A percentile compares a stretch with the other conserved stretches of the same genome.
Conservation (phyloP, 306 rosid species). For the Crataegus laevigata region DNA sequence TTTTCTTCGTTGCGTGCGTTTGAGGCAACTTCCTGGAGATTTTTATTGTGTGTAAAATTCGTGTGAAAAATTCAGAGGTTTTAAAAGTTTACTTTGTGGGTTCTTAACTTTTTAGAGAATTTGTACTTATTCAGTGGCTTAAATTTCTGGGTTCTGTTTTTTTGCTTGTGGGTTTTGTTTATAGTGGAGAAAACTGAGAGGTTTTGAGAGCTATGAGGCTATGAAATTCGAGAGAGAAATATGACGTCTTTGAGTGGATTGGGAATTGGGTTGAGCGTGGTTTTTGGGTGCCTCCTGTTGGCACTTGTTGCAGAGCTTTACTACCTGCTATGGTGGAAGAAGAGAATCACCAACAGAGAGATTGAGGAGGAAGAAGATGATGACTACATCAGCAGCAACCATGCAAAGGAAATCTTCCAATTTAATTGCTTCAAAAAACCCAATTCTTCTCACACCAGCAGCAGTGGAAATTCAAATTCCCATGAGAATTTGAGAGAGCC, state of each 20-base stretch:
- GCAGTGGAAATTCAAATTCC: neutral
- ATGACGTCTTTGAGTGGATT: constrained; percentile 48
- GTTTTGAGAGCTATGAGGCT: neutral
- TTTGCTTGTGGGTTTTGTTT: neutral
- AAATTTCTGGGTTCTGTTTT: neutral
- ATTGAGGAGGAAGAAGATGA: constrained; percentile 34
- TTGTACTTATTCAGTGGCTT: neutral
- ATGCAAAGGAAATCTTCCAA: constrained; percentile 39
- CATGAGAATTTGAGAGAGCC: constrained; percentile 10
- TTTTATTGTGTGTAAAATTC: constrained; percentile 20
- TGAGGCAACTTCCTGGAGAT: constrained; percentile 13
- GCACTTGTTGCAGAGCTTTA: constrained; percentile 64
- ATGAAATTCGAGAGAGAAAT: constrained; percentile 24
- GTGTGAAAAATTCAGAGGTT: neutral
- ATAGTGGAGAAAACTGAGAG: neutral
- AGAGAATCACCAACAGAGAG: constrained; percentile 39
- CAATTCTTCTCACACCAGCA: constrained; percentile 7
- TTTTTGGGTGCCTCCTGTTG: constrained; percentile 57
- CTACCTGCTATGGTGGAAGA: constrained; percentile 79
- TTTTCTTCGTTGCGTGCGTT: constrained; percentile 24
- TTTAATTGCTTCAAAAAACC: constrained; percentile 44
- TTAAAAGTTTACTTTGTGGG: neutral
- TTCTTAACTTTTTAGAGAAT: constrained; percentile 1
- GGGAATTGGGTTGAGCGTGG: constrained; percentile 52
- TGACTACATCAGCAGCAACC: constrained; percentile 1